These are phyloP conservation scores for Aspergillus nomiae DNA, from an alignment of 2,329 filamentous ascomycete genomes.

Conservation along the genomic window DNA sequence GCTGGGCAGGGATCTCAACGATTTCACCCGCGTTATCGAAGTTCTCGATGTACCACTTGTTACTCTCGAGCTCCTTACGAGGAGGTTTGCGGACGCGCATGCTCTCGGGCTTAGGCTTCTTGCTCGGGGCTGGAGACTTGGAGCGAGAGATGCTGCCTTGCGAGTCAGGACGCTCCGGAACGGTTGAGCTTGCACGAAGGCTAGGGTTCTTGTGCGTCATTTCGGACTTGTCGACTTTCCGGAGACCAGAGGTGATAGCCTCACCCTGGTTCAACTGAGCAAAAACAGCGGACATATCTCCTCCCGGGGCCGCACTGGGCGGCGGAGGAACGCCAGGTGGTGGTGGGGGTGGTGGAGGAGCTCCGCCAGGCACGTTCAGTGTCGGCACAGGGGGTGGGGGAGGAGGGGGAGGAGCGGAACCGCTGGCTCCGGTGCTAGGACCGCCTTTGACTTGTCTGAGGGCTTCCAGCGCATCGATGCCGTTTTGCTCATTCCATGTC, in stretches of 20 bases:
- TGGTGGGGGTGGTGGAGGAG: constrained; percentile 69
- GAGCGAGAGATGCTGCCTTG: constrained; percentile 59
- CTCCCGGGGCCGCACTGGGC: constrained; percentile 44
- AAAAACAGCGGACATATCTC: constrained; percentile 84
- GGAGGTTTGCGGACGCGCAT: constrained; percentile 82
- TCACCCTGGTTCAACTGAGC: constrained; percentile 87
- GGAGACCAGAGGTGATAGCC: constrained; percentile 81
- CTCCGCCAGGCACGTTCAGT: constrained; percentile 54
- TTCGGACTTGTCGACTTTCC: constrained; percentile 90
- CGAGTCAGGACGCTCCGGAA: constrained; percentile 60
- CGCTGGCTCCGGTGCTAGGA: constrained; percentile 36
- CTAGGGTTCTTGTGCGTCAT: constrained; percentile 99
- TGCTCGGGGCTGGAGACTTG: constrained; percentile 85
- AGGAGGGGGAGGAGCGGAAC: constrained; percentile 50
- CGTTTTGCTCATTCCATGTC: constrained; percentile 73
- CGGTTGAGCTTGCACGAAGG: constrained; percentile 71
- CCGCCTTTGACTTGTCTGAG: constrained; percentile 57
- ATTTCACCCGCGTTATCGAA: constrained; percentile 75
- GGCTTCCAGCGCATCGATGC: constrained; percentile 70
- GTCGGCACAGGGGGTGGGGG: constrained; percentile 52
- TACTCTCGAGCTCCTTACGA: constrained; percentile 77
- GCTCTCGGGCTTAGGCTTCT: constrained; percentile 82
- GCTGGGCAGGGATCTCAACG: constrained; percentile 77
- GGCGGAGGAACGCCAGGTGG: constrained; percentile 64
- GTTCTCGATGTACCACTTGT: constrained; percentile 97